Percentiles rank a stretch among this genome's conserved stretches.
Evolutionary conservation across 768 basidiomycete species (phyloP).

Genomic region (Sporobolomyces phaffii): DNA sequence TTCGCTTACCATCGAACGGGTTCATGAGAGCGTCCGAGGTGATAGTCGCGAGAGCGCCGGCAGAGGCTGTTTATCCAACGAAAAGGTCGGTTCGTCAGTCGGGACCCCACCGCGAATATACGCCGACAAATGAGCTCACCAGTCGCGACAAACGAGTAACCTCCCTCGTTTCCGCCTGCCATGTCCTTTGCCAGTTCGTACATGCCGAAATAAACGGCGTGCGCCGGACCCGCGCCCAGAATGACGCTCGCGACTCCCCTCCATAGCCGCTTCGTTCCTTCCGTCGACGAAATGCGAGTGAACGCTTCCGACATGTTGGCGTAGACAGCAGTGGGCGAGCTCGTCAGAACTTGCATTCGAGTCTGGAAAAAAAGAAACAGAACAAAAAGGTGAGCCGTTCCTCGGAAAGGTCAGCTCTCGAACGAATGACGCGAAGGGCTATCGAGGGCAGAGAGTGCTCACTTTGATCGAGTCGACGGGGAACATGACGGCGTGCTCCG

Average conservation of each 20-base stretch:
- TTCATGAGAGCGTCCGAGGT: slow-evolving; percentile 98
- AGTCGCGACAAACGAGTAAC: slow-evolving; percentile 80
- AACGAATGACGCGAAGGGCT: too few relatives aligned
- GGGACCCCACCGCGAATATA: too few relatives aligned
- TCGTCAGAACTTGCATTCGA: slow-evolving; percentile 94
- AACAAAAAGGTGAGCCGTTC: too few relatives aligned
- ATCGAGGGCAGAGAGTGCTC: slow-evolving; percentile 40
- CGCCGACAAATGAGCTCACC: too few relatives aligned
- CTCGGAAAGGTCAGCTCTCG: too few relatives aligned
- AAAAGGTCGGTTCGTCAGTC: not conserved
- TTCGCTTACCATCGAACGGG: slow-evolving; percentile 95
- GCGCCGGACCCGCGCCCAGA: slow-evolving; percentile 92
- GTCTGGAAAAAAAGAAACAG: slow-evolving; percentile 56
- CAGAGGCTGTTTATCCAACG: slow-evolving; percentile 59
- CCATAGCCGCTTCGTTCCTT: slow-evolving; percentile 87
- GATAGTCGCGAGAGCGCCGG: slow-evolving; percentile 89
- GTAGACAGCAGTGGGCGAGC: slow-evolving; percentile 78
- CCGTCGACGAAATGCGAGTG: slow-evolving; percentile 84
- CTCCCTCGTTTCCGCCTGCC: slow-evolving; percentile 69
- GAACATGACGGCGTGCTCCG: slow-evolving; percentile 98
- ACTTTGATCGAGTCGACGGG: slow-evolving; percentile 98
- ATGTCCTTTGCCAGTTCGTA: slow-evolving; percentile 93
- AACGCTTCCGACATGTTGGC: slow-evolving; percentile 85
- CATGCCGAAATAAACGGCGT: slow-evolving; percentile 94
- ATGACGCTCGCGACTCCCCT: slow-evolving; percentile 93